These are phyloP conservation scores for Globisporangium perplexum DNA, from an alignment of 352 stramenopile species.

Conservation along the genomic window DNA sequence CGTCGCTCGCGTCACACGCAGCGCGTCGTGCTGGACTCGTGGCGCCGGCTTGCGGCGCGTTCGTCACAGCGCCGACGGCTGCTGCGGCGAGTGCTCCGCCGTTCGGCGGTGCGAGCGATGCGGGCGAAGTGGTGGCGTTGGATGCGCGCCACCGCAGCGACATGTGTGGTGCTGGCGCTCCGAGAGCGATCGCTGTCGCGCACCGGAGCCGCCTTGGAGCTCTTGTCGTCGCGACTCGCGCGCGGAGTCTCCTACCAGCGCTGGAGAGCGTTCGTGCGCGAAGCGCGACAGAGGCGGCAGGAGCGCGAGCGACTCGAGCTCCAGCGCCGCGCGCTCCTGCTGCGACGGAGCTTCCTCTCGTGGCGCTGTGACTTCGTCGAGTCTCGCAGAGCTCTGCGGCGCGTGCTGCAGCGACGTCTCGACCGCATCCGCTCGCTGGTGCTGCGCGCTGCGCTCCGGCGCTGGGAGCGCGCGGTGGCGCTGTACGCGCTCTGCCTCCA, in stretches of 20 bases:
- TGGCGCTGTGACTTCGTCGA: background rate
- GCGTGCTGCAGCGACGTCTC: background rate
- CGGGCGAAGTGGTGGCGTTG: constrained; percentile 3
- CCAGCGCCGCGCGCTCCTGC: background rate
- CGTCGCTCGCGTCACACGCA: background rate
- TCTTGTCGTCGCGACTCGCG: background rate
- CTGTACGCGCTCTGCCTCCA: constrained; percentile 5
- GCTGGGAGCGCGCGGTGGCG: constrained; percentile 4
- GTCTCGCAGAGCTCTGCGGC: background rate
- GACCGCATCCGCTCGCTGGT: background rate
- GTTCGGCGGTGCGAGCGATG: background rate
- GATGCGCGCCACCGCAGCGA: background rate
- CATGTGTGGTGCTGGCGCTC: background rate
- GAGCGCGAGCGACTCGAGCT: background rate
- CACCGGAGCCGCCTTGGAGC: background rate
- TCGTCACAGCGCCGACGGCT: background rate
- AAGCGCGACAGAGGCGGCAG: background rate
- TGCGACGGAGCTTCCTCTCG: background rate
- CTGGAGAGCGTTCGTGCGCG: background rate
- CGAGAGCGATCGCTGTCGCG: background rate
- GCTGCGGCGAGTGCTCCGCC: background rate
- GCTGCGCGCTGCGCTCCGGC: constrained; percentile 1
- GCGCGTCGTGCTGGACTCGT: background rate
- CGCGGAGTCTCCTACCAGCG: background rate
- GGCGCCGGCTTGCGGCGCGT: background rate